phyloP scores from a whole-genome alignment of 1,284 basidiomycete genomes.

The Trichosporon coremiiforme region DNA sequence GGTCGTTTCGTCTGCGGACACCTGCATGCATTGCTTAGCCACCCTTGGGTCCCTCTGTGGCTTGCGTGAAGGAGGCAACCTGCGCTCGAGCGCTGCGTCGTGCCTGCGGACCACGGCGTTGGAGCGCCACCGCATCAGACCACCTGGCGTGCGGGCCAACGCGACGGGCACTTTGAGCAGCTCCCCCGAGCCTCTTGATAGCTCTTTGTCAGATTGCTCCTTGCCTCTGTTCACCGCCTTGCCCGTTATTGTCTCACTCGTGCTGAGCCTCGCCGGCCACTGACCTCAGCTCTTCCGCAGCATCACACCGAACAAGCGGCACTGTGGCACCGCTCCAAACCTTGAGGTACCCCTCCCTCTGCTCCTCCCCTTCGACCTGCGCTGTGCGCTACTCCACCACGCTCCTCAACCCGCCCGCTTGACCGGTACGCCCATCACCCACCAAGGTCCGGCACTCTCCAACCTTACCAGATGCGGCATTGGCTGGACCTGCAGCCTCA shows the following conservation, averaged over 20 bases:
- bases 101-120: not conserved
- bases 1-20: slow-evolving; percentile 6
- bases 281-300: not conserved
- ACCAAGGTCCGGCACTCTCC: not conserved
- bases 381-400: not conserved
- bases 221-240: not conserved
- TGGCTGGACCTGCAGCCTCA: not conserved
- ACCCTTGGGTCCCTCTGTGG: not conserved
- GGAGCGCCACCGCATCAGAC: not conserved
- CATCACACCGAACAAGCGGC: not conserved
- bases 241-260: slow-evolving; percentile 14
- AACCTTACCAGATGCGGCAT: not conserved
- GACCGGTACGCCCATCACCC: not conserved
- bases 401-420: not conserved
- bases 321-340: not conserved
- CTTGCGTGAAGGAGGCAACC: not conserved
- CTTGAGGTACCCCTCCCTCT: not conserved
- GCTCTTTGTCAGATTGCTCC: not conserved
- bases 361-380: not conserved
- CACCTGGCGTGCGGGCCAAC: not conserved
- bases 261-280: not conserved
- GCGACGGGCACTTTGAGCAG: not conserved
- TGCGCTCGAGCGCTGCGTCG: not conserved
- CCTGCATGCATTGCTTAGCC: not conserved
- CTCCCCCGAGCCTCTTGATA: not conserved